phyloP scores from a whole-genome alignment of 2,329 filamentous ascomycete species.

The Bertia moriformis region DNA sequence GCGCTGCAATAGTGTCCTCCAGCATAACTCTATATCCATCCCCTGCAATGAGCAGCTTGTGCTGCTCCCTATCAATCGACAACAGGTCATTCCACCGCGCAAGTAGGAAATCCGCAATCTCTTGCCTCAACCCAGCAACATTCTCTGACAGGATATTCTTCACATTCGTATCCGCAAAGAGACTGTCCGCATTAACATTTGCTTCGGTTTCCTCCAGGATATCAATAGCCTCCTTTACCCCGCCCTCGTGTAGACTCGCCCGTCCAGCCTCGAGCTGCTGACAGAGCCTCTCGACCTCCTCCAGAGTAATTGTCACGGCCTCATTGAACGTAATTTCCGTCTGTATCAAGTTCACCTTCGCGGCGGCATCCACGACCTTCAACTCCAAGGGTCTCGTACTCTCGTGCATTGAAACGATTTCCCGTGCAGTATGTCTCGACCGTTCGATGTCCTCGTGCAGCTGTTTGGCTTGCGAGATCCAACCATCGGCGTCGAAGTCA shows the following conservation, averaged over 20 bases:
- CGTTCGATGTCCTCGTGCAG: constrained; percentile 45
- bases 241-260: not conserved
- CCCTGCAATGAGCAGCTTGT: not conserved
- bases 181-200: not conserved
- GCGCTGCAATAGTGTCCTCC: not conserved
- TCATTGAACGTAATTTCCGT: not conserved
- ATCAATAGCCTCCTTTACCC: not conserved
- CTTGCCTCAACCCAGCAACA: not conserved
- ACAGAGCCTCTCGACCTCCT: not conserved
- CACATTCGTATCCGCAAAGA: not conserved
- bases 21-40: not conserved
- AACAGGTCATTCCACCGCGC: not conserved
- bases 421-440: constrained; percentile 39
- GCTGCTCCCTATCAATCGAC: not conserved
- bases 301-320: not conserved
- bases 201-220: not conserved
- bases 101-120: not conserved
- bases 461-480: constrained; percentile 47
- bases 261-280: not conserved
- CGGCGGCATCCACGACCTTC: constrained; percentile 16
- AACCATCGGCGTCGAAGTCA: constrained; percentile 43
- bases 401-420: constrained; percentile 43
- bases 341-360: not conserved
- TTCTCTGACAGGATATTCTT: not conserved
- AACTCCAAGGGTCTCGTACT: constrained; percentile 28